phyloP scores from a whole-genome alignment of 2,329 filamentous ascomycete genomes.

The Monilinia fructigena region DNA sequence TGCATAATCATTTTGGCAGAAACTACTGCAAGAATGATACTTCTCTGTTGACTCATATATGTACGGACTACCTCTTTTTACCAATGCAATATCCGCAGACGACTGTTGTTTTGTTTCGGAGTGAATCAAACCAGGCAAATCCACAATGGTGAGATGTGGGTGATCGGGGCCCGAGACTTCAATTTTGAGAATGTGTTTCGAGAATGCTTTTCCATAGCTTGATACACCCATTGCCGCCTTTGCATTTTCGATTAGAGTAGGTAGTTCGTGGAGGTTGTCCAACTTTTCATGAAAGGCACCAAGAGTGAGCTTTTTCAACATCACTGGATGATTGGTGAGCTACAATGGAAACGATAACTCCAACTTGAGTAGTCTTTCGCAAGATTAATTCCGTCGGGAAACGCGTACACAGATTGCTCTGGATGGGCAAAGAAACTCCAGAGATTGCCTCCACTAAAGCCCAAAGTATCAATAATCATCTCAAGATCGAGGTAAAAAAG shows the following conservation, averaged over 20 bases:
- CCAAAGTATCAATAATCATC: background rate
- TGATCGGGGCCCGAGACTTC: constrained; percentile 37
- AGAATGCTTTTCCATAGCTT: constrained; percentile 36
- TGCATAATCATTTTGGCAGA: constrained; percentile 59
- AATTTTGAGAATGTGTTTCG: constrained; percentile 29
- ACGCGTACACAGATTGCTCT: constrained; percentile 44
- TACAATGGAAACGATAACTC: constrained; percentile 30
- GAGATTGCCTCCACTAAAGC: constrained; percentile 41
- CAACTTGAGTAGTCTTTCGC: constrained; percentile 27
- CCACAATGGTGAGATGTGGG: constrained; percentile 56
- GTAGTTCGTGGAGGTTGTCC: constrained; percentile 28
- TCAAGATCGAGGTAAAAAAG: too few relatives aligned
- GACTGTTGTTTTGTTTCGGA: constrained; percentile 48
- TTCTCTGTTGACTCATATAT: constrained; percentile 55
- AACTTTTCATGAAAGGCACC: constrained; percentile 29
- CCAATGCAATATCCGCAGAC: constrained; percentile 45
- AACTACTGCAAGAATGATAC: constrained; percentile 56
- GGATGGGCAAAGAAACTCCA: constrained; percentile 43
- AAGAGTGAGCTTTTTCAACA: constrained; percentile 26
- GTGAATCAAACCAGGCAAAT: constrained; percentile 56
- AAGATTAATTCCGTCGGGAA: constrained; percentile 47
- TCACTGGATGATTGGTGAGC: constrained; percentile 27
- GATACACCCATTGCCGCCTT: constrained; percentile 28
- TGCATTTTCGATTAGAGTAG: constrained; percentile 31
- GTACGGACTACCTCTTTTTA: constrained; percentile 48